Percentiles rank a stretch among this genome's conserved stretches.
phyloP scores from a whole-genome alignment of 441 rosid genomes.

The Arabidopsis lyrata region DNA sequence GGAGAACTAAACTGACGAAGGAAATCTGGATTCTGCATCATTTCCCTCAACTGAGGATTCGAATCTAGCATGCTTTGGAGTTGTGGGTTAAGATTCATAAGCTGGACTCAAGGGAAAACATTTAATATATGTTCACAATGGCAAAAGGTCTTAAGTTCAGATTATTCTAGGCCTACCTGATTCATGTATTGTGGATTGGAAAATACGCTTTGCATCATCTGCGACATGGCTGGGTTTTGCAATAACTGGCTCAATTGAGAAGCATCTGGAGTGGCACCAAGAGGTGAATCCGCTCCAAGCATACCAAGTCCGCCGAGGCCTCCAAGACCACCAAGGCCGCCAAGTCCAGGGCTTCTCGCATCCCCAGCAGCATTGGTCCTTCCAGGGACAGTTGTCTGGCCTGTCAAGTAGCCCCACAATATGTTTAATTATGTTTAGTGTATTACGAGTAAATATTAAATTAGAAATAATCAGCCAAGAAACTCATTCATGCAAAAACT shows the following conservation, averaged over 20 bases:
- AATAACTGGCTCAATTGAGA: constrained; percentile 58
- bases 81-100: constrained; percentile 69
- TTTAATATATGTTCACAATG: constrained; percentile 26
- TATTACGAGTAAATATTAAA: neutral
- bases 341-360: constrained; percentile 52
- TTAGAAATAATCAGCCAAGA: constrained; percentile 8
- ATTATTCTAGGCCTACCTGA: constrained; percentile 54
- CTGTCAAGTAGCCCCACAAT: constrained; percentile 44
- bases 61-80: constrained; percentile 61
- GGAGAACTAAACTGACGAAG: constrained; percentile 72
- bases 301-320: constrained; percentile 58
- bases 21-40: constrained; percentile 78
- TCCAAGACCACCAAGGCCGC: constrained; percentile 52
- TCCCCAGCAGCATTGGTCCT: constrained; percentile 53
- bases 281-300: constrained; percentile 55
- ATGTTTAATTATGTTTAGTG: constrained; percentile 12
- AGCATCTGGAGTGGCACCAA: constrained; percentile 58
- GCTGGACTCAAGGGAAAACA: constrained; percentile 46
- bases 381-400: constrained; percentile 52
- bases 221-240: constrained; percentile 74
- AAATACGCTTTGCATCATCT: constrained; percentile 63
- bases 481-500: constrained; percentile 12
- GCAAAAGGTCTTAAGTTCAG: constrained; percentile 11
- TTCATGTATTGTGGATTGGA: constrained; percentile 76
- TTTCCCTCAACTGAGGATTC: constrained; percentile 78